Base-by-base conservation (phyloP, 768 basidiomycete genomes). In the Rhodotorula babjevae region DNA sequence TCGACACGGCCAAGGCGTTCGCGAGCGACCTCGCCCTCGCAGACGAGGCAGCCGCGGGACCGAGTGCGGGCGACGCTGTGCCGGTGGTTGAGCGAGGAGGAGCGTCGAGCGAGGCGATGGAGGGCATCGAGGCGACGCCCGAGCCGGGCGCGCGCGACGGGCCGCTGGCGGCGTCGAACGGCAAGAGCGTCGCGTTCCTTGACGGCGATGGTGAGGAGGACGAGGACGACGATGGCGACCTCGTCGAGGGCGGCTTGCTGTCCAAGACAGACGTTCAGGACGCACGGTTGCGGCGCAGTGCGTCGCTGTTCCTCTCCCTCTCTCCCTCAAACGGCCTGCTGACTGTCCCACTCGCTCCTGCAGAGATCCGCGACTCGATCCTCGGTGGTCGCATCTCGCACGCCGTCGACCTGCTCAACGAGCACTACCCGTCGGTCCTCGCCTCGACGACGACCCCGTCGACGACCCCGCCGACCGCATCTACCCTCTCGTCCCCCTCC, bases 391-490 rank as follows among this genome's bases (percentile, higher is more conserved):
- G 84, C n/a, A 86, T 94, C 50, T 85, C 87, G 65, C 85, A 88
- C 40, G 91, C 92, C 6, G 87, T 85, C 23, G 83, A 82, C 5
- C 82, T 89, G 27, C 83, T 95, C 53, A 85, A 91, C 72, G 80
- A 82, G 36, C 84, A 92, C 76, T 96, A 92, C 77, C 92, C 93
- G 16, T 79, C 84, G 21, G 91, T 93, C 19, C 85, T 92, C 80
- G 79, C 61, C n/a, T 55, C 72, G 16, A 10, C 67, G 15, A 14
- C 61, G 11, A 3, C 72, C 18, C 10, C 67, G 23, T 7, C 61
- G 11, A 3, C 65, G 11, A 3, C n/a, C 15, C 1, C 55, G 4
- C 6, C 27, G 2, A n/a, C 61, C n/a, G 2, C 42, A 31, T 3
- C 50, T 23, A 16, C 12, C 11, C 21, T 64, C 29, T 44, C 59